A percentile compares a stretch with the other conserved stretches of the same genome.
Evolutionary conservation across 345 rosid species (phyloP).

Genomic region (Citrus maxima): DNA sequence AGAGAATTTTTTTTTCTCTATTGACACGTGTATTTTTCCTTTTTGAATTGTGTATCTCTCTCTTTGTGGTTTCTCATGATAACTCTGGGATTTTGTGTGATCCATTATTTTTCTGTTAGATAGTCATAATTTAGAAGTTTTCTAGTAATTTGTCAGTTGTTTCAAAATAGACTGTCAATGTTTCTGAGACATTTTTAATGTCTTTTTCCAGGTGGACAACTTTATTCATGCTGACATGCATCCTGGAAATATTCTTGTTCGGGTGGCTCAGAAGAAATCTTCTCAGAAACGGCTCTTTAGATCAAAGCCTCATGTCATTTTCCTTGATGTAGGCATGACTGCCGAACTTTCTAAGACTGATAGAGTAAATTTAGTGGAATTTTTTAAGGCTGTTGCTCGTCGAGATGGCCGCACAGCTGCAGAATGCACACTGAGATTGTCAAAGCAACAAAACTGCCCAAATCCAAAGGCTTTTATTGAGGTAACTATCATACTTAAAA

Average conservation of each 20-base stretch:
- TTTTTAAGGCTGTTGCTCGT: conserved; percentile 88
- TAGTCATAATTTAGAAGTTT: not conserved
- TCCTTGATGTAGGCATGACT: conserved; percentile 99
- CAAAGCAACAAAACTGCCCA: conserved; percentile 89
- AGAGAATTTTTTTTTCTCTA: not conserved
- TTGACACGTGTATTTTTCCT: not conserved
- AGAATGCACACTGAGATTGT: conserved; percentile 71
- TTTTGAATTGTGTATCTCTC: not conserved
- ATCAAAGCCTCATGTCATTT: conserved; percentile 90
- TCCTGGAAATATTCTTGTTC: conserved; percentile 95
- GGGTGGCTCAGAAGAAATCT: conserved; percentile 54
- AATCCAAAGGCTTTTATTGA: conserved; percentile 72
- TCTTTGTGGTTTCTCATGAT: not conserved
- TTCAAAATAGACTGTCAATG: not conserved
- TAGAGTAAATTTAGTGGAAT: conserved; percentile 71
- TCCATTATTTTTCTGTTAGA: not conserved
- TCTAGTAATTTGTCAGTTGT: not conserved
- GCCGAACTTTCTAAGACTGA: conserved; percentile 92
- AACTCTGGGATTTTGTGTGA: not conserved
- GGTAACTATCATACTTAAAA: conserved; percentile 30
- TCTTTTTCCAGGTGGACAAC: conserved; percentile 81
- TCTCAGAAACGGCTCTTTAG: conserved; percentile 62
- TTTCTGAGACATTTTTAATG: not conserved
- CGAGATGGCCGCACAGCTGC: conserved; percentile 96
- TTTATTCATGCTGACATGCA: conserved; percentile 99